A percentile compares a stretch with the other conserved stretches of the same genome.
These are phyloP conservation scores for Rubroboletus pulcherrimus DNA, from an alignment of 768 basidiomycete genomes.

Conservation along the genomic window DNA sequence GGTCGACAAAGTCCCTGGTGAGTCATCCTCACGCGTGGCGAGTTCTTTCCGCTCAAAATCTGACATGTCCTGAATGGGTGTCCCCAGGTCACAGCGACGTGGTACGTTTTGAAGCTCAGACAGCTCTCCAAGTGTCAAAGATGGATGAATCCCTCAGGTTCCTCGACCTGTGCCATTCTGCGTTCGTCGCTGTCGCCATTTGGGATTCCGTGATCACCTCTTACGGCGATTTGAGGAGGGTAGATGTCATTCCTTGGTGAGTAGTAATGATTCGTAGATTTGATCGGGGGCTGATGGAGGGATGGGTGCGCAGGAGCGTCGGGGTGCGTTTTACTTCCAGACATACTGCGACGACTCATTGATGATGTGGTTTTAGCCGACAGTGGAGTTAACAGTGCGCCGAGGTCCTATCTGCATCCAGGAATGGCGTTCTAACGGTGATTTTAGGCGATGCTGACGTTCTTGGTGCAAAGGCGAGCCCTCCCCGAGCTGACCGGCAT, in stretches of 20 bases:
- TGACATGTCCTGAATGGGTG: neutral
- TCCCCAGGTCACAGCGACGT: constrained; percentile 18
- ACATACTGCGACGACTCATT: neutral
- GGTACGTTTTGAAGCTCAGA: constrained; percentile 4
- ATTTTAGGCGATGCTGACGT: constrained; percentile 24
- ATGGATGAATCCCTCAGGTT: constrained; percentile 10
- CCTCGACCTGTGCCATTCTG: constrained; percentile 25
- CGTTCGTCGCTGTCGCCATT: constrained; percentile 17
- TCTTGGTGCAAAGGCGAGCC: constrained; percentile 21
- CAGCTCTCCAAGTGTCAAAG: neutral
- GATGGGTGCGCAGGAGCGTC: constrained; percentile 16
- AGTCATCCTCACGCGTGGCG: neutral
- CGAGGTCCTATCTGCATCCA: neutral
- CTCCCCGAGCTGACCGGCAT: accelerated
- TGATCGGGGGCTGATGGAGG: neutral
- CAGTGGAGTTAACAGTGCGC: constrained; percentile 22
- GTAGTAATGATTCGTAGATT: neutral
- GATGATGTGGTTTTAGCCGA: constrained; percentile 8
- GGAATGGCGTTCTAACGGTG: neutral
- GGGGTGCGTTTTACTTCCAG: constrained; percentile 15
- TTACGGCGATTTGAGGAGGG: constrained; percentile 14
- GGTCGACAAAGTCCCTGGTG: constrained; percentile 20
- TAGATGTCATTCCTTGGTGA: constrained; percentile 23
- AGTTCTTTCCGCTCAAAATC: too few species aligned
- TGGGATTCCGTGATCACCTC: constrained; percentile 22